Percentiles rank a stretch among this genome's conserved stretches.
Evolutionary conservation across 2,329 filamentous ascomycete species (phyloP).

Genomic region (Fusarium xylarioides): DNA sequence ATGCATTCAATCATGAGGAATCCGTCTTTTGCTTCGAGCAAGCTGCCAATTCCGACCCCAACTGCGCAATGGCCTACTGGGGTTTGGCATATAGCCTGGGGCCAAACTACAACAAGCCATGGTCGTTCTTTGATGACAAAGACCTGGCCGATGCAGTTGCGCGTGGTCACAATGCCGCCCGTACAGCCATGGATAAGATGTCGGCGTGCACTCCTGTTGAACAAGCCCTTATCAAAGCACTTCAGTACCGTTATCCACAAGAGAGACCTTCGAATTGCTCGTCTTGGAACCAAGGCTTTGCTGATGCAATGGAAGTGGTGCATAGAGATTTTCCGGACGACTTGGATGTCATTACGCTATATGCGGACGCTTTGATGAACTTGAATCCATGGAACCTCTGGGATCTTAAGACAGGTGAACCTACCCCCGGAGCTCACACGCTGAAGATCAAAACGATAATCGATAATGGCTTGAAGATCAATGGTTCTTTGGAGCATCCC

Average conservation of each 20-base stretch:
- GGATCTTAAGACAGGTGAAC: background rate
- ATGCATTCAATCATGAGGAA: constrained; percentile 81
- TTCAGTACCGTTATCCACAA: constrained; percentile 67
- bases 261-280: background rate
- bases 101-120: constrained; percentile 81
- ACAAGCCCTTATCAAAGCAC: constrained; percentile 68
- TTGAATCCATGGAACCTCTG: constrained; percentile 41
- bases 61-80: constrained; percentile 73
- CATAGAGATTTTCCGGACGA: constrained; percentile 51
- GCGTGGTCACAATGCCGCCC: constrained; percentile 42
- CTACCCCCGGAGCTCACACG: background rate
- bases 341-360: constrained; percentile 50
- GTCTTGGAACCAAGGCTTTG: constrained; percentile 47
- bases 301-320: constrained; percentile 52
- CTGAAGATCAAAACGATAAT: background rate
- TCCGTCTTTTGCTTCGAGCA: constrained; percentile 70
- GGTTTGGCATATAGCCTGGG: constrained; percentile 76
- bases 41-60: constrained; percentile 62
- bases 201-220: constrained; percentile 52
- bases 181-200: background rate
- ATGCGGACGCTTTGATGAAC: constrained; percentile 58
- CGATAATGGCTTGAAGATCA: background rate
- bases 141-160: constrained; percentile 53
- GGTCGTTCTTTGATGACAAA: constrained; percentile 72
- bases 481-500: constrained; percentile 64